Base-by-base conservation (phyloP, 164 flowering plant genomes). In the Chloranthus sessilifolius region DNA sequence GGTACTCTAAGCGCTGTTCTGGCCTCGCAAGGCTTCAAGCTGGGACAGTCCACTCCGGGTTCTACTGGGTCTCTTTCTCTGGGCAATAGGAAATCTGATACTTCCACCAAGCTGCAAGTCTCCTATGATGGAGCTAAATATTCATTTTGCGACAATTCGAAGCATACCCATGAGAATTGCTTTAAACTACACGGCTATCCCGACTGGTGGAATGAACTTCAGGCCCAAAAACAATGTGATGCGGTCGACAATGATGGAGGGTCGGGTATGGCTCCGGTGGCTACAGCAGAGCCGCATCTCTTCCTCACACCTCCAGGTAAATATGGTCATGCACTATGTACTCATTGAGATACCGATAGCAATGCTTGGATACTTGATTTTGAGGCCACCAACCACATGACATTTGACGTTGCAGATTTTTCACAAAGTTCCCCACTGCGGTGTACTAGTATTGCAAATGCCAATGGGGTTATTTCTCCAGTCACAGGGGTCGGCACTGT, bases 1-100 rank as follows among this genome's bases (percentile, higher is more conserved):
- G 19, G 7, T 38, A 38, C 42, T 38, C 42, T 7, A 38, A 21
- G 42, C n/a, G 42, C 19, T n/a, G 42, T 38, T 38, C 19, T 38
- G 42, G 42, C 42, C 19, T 38, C 42, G 17, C n/a, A 38, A 38
- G 42, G 42, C 42, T 38, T 38, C 42, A 38, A 38, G 15, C n/a
- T 21, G n/a, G n/a, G n/a, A n/a, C n/a, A n/a, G n/a, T n/a, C n/a
- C n/a, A n/a, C n/a, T n/a, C n/a, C n/a, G n/a, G n/a, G 20, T 15
- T 38, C 19, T 38, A 15, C 17, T 7, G 20, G 42, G 19, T 16
- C 42, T 38, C 42, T 38, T 21, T n/a, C n/a, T n/a, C n/a, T n/a
- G n/a, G n/a, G n/a, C n/a, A n/a, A n/a, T n/a, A n/a, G n/a, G n/a
- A n/a, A 8, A 17, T 16, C 19, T 16, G 42, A 21, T n/a, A 38